A percentile compares a stretch with the other conserved stretches of the same genome.
phyloP scores from a whole-genome alignment of 306 rosid genomes.

The Adenanthera pavonina region DNA sequence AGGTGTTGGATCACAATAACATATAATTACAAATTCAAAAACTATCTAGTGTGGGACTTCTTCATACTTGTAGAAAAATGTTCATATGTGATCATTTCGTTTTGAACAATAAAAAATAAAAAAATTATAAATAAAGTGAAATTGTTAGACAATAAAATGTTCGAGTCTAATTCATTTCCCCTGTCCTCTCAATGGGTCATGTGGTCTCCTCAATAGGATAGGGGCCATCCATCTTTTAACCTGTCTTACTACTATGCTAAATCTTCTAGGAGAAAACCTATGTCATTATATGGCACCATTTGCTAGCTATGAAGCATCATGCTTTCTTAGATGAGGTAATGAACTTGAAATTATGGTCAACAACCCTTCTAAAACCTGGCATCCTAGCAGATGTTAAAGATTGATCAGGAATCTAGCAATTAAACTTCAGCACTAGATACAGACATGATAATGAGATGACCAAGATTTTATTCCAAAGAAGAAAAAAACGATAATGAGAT shows the following conservation, averaged over 20 bases:
- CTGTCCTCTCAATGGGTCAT: not conserved
- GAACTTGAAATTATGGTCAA: slow-evolving; percentile 12
- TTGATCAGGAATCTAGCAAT: slow-evolving; percentile 14
- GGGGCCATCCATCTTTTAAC: not conserved
- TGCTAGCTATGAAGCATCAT: slow-evolving; percentile 28
- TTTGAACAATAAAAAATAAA: not conserved
- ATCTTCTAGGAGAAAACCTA: slow-evolving; percentile 7
- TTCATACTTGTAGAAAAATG: slow-evolving; percentile 1
- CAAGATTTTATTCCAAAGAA: not conserved
- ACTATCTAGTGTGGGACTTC: not conserved
- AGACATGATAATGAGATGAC: not conserved
- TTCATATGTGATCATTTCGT: slow-evolving; percentile 16
- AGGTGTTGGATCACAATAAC: slow-evolving; percentile 1
- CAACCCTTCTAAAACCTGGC: not conserved
- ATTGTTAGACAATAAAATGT: not conserved
- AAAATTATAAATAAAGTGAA: not conserved
- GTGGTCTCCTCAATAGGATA: not conserved
- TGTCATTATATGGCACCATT: slow-evolving; percentile 29
- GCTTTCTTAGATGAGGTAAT: not conserved
- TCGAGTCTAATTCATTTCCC: not conserved
- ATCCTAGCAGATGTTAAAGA: slow-evolving; percentile 13
- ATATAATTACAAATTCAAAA: slow-evolving; percentile 7
- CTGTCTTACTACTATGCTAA: not conserved
- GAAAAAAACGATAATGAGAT: not conserved
- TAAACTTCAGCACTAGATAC: slow-evolving; percentile 18